phyloP scores from a whole-genome alignment of 108 stramenopile species.

The Craspedostauros australis region DNA sequence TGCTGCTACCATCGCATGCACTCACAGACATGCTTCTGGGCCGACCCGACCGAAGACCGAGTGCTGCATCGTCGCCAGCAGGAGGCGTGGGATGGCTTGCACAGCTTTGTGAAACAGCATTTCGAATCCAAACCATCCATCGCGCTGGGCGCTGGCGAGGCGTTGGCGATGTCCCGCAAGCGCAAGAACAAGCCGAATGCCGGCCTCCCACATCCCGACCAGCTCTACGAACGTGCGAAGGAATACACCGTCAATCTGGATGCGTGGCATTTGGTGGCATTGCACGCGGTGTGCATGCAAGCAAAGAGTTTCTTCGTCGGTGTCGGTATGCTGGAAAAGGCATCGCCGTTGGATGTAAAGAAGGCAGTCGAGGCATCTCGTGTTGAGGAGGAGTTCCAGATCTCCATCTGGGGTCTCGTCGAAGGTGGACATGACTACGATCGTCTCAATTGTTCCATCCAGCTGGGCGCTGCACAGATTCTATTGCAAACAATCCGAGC shows the following conservation, averaged over 20 bases:
- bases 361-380: slow-evolving; percentile 80
- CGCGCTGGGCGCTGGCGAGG: slow-evolving; percentile 64
- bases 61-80: slow-evolving; percentile 65
- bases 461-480: slow-evolving; percentile 66
- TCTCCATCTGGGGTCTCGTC: slow-evolving; percentile 94
- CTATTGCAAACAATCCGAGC: slow-evolving; percentile 43
- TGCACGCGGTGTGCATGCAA: slow-evolving; percentile 75
- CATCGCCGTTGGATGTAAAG: slow-evolving; percentile 19
- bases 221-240: slow-evolving; percentile 43
- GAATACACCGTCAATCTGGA: slow-evolving; percentile 60
- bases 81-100: slow-evolving; percentile 60
- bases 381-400: slow-evolving; percentile 98
- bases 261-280: slow-evolving; percentile 79
- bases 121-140: slow-evolving; percentile 33
- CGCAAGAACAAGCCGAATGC: slow-evolving; percentile 33
- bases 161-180: slow-evolving; percentile 58
- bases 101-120: slow-evolving; percentile 25
- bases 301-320: slow-evolving; percentile 89
- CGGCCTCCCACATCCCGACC: slow-evolving; percentile 74
- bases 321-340: slow-evolving; percentile 43
- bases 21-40: slow-evolving; percentile 66
- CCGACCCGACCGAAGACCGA: slow-evolving; percentile 74
- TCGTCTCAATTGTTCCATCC: slow-evolving; percentile 76
- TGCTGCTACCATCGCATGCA: background rate
- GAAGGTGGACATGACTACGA: slow-evolving; percentile 98